Conservation (phyloP, 1,284 basidiomycete species). For the Porodaedalea pini region DNA sequence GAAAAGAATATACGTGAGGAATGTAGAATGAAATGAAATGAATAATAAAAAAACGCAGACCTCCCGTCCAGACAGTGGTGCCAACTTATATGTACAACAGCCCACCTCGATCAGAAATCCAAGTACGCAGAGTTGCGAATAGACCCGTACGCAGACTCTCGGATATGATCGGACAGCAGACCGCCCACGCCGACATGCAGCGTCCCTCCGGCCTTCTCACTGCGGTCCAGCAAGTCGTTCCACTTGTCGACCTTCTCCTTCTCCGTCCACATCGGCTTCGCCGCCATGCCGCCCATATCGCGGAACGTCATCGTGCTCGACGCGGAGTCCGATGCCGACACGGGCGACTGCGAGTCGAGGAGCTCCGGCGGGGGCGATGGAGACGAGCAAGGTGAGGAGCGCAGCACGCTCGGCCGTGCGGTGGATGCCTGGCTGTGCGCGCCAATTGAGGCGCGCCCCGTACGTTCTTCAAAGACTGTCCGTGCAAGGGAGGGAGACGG, state of each 20-base stretch:
- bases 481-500: slow-evolving; percentile 18
- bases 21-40: neutral
- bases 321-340: slow-evolving; percentile 23
- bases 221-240: slow-evolving; percentile 61
- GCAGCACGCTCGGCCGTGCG: slow-evolving; percentile 22
- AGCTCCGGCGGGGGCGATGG: slow-evolving; percentile 24
- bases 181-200: slow-evolving; percentile 43
- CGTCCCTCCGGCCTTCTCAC: slow-evolving; percentile 65
- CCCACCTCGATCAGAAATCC: slow-evolving; percentile 8
- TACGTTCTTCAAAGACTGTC: slow-evolving; percentile 28
- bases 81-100: neutral
- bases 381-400: slow-evolving; percentile 19
- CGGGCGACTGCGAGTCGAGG: slow-evolving; percentile 20
- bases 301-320: slow-evolving; percentile 44
- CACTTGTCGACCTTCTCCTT: slow-evolving; percentile 66
- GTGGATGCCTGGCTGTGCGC: slow-evolving; percentile 33
- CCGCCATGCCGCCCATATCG: slow-evolving; percentile 34
- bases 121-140: slow-evolving; percentile 12
- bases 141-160: slow-evolving; percentile 21
- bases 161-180: slow-evolving; percentile 43
- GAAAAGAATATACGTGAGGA: neutral
- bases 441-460: slow-evolving; percentile 27
- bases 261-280: slow-evolving; percentile 46
- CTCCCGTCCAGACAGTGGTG: slow-evolving; percentile 5
- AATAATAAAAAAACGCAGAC: neutral